Base-by-base conservation (phyloP, 352 stramenopile species). In the Blastocystis hominis region DNA sequence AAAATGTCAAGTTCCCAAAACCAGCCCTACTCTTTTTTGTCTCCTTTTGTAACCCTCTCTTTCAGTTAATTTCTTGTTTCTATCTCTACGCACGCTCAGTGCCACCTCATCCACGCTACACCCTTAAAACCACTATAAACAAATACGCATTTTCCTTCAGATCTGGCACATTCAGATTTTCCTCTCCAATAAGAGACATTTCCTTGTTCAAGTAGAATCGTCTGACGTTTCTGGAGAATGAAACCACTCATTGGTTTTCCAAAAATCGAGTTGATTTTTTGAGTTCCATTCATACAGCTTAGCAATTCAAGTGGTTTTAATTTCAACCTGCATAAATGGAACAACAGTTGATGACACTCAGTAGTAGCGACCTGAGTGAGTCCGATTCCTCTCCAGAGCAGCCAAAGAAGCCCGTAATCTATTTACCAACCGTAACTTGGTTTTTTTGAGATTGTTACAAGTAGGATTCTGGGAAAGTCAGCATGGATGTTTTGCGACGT, bases 131-230 rank as follows among this genome's bases (percentile, higher is more conserved):
- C 15, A 20, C 7, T 46, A 42, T 20, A 64, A 64, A 42, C 10
- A 63, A 24, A 53, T 40, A 80, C 70, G 70, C 30, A 80, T 80
- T 80, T 7, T 54, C 24, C 70, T 50, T 80, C 13, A 80, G 36
- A 20, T 80, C 38, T 10, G 44, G 40, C 24, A 36, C 9, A 54
- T 80, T 80, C 9, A 36, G 6, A 46, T 80, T 80, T 54, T 80
- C 70, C 24, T 80, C 46, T 34, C 70, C 70, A 80, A 80, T 80
- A 15, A 80, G 36, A 24, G 70, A 80, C 70, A 80, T 80, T 30
- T 24, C 50, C 17, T 34, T 24, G 53, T 10, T 47, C 38, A 38
- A 7, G 30, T 24, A 13, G 61, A 70, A 70, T 70, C 61, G 0
- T 24, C 24, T 30, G 24, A 24, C 30, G 38, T 75, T 40, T 75